phyloP scores from a whole-genome alignment of 2,329 filamentous ascomycete genomes.

The Fusarium austroafricanum region DNA sequence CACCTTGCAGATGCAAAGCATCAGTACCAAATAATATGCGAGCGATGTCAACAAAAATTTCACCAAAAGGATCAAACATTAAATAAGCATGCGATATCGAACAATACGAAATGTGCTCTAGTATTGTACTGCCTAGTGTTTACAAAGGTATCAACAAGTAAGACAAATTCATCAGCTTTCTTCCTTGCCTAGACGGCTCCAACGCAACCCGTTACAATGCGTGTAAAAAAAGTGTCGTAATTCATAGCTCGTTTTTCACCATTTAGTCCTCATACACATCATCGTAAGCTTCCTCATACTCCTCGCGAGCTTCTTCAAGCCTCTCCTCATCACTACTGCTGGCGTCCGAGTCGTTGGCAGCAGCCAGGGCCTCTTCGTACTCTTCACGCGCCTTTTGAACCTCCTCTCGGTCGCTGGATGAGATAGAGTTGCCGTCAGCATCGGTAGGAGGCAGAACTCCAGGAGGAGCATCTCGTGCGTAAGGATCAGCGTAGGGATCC shows the following conservation, averaged over 20 bases:
- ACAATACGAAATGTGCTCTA: conserved; percentile 13
- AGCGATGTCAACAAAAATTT: not conserved
- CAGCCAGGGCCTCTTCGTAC: conserved; percentile 58
- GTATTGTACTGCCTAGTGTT: conserved; percentile 18
- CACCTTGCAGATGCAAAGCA: not conserved
- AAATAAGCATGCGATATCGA: conserved; percentile 8
- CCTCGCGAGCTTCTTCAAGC: conserved; percentile 64
- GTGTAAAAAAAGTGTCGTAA: conserved; percentile 40
- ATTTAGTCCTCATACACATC: conserved; percentile 45
- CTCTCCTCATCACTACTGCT: conserved; percentile 65
- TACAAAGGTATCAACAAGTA: conserved; percentile 37
- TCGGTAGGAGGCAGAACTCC: conserved; percentile 54
- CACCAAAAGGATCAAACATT: not conserved
- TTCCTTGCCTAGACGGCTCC: conserved; percentile 26
- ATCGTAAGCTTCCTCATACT: conserved; percentile 55
- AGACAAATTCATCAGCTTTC: conserved; percentile 18
- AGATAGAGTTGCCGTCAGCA: conserved; percentile 56
- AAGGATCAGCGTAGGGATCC: conserved; percentile 30
- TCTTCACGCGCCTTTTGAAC: conserved; percentile 57
- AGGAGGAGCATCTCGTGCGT: conserved; percentile 46
- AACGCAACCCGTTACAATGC: conserved; percentile 12
- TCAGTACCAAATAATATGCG: not conserved
- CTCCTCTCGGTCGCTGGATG: conserved; percentile 56
- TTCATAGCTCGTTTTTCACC: conserved; percentile 30
- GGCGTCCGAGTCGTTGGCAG: conserved; percentile 55